Evolutionary conservation across 257 asterid species (phyloP).

Genomic region (Coffea eugenioides): DNA sequence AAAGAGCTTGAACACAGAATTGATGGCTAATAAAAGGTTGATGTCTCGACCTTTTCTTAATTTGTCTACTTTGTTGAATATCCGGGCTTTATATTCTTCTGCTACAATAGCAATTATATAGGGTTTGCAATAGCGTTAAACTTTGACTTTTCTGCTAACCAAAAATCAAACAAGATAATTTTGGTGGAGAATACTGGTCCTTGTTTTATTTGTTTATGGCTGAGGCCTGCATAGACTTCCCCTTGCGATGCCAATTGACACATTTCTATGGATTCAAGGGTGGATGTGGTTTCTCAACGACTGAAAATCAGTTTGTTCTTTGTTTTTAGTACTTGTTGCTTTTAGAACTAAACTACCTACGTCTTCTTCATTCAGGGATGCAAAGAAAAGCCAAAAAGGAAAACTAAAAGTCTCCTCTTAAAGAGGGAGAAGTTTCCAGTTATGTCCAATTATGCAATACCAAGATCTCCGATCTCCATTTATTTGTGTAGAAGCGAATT

Average conservation of each 20-base stretch:
- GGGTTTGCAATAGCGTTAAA: background rate
- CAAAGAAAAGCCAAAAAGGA: background rate
- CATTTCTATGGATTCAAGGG: slow-evolving; percentile 11
- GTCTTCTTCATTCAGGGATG: background rate
- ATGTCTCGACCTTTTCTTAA: background rate
- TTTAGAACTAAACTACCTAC: no score
- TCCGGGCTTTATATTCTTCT: background rate
- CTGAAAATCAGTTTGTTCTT: background rate
- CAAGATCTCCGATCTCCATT: no score
- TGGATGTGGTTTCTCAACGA: background rate
- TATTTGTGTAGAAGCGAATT: no score
- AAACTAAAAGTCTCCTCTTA: no score
- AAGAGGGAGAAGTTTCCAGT: no score
- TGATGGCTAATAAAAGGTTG: background rate
- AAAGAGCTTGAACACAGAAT: background rate
- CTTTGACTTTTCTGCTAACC: background rate
- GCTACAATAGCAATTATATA: background rate
- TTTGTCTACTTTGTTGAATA: background rate
- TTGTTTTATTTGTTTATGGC: slow-evolving; percentile 8
- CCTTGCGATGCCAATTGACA: slow-evolving; percentile 63
- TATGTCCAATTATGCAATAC: no score
- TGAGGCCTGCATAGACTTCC: slow-evolving; percentile 50
- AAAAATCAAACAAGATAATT: background rate
- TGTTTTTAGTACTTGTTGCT: background rate
- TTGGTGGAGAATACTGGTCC: background rate